A percentile compares a stretch with the other conserved stretches of the same genome.
These are phyloP conservation scores for Saccharomyces pastorianus DNA, from an alignment of 1,139 yeast genomes.

Conservation along the genomic window DNA sequence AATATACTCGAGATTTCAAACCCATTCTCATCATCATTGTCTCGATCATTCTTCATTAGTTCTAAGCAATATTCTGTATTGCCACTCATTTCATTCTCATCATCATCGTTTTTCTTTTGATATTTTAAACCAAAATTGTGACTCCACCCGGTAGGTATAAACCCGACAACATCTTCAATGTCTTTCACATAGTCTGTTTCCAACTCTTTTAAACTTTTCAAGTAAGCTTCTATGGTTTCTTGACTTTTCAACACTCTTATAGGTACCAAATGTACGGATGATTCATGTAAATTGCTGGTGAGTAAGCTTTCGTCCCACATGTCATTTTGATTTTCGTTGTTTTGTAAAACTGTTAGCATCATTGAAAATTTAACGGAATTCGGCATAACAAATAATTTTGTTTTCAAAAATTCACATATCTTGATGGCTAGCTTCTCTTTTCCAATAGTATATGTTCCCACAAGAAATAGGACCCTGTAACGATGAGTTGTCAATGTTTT, in stretches of 20 bases:
- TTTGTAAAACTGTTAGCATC: slow-evolving; percentile 7
- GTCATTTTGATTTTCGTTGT: slow-evolving; percentile 6
- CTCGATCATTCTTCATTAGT: slow-evolving; percentile 8
- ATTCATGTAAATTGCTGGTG: slow-evolving; percentile 39
- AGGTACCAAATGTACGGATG: slow-evolving; percentile 65
- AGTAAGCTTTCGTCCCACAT: slow-evolving; percentile 26
- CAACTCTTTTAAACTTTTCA: slow-evolving; percentile 39
- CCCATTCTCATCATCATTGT: slow-evolving; percentile 16
- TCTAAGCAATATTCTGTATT: slow-evolving; percentile 13
- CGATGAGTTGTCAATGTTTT: slow-evolving; percentile 3
- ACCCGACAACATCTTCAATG: slow-evolving; percentile 48
- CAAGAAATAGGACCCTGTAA: slow-evolving; percentile 45
- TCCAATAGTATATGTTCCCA: slow-evolving; percentile 91
- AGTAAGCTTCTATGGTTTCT: slow-evolving; percentile 40
- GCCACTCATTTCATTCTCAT: slow-evolving; percentile 8
- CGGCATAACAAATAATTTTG: slow-evolving; percentile 19
- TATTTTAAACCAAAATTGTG: slow-evolving; percentile 14
- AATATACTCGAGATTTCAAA: slow-evolving; percentile 19
- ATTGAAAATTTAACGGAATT: slow-evolving; percentile 14
- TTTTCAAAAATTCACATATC: slow-evolving; percentile 18
- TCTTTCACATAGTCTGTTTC: neutral
- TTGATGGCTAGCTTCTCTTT: slow-evolving; percentile 72
- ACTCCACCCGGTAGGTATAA: slow-evolving; percentile 84
- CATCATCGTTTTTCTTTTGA: neutral
- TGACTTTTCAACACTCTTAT: slow-evolving; percentile 43